These are phyloP conservation scores for Teratosphaeria zuluensis DNA, from an alignment of 2,329 filamentous ascomycete species.

Conservation along the genomic window DNA sequence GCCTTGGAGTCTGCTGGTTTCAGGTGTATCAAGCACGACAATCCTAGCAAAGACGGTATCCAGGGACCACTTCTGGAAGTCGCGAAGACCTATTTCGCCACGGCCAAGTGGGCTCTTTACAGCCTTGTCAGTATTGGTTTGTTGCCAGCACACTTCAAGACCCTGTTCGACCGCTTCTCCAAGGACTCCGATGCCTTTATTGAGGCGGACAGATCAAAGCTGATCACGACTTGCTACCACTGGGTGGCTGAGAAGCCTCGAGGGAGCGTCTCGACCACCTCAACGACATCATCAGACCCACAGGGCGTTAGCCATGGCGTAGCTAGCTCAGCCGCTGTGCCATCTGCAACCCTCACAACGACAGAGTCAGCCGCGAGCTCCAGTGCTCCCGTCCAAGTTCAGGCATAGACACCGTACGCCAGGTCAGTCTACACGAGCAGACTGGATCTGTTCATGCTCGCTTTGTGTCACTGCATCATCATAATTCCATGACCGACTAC, in stretches of 20 bases:
- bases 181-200: conserved; percentile 20
- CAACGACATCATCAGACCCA: not conserved
- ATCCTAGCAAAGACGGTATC: conserved; percentile 17
- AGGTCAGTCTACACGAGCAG: not conserved
- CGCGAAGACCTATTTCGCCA: conserved; percentile 18
- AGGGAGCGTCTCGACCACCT: not conserved
- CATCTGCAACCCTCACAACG: not conserved
- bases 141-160: conserved; percentile 19
- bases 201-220: conserved; percentile 15
- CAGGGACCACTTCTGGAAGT: conserved; percentile 20
- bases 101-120: conserved; percentile 5
- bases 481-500: not conserved
- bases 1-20: conserved; percentile 18
- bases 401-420: not conserved
- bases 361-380: conserved; percentile 2
- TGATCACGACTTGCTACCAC: conserved; percentile 21
- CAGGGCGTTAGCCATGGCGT: not conserved
- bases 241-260: conserved; percentile 21
- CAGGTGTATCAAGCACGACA: conserved; percentile 12
- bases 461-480: not conserved
- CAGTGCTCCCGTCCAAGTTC: conserved; percentile 3
- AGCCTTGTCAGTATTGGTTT: conserved; percentile 15
- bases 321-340: not conserved
- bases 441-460: not conserved
- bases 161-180: conserved; percentile 18